A percentile compares a stretch with the other conserved stretches of the same genome.
These are phyloP conservation scores for Penicillium herquei DNA, from an alignment of 495 filamentous ascomycete genomes.

Conservation along the genomic window DNA sequence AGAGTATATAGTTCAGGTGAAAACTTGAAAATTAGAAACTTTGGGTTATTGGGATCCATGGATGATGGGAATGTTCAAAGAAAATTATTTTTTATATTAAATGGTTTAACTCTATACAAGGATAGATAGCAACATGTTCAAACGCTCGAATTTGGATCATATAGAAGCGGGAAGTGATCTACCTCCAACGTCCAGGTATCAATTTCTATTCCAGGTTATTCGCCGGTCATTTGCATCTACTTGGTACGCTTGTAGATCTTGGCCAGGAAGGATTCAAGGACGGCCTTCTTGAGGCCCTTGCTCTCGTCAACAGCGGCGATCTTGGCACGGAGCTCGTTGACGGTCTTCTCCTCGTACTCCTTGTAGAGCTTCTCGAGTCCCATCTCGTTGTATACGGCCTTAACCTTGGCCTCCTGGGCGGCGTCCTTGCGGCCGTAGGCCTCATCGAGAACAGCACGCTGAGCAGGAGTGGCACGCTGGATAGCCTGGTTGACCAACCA, in stretches of 20 bases:
- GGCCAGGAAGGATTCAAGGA: constrained; percentile 85
- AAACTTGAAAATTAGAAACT: too few relatives aligned
- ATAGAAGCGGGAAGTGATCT: too few relatives aligned
- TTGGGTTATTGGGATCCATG: too few relatives aligned
- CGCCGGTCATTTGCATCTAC: constrained; percentile 37
- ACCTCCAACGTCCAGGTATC: neutral
- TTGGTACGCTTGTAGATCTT: constrained; percentile 99
- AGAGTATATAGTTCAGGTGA: too few relatives aligned
- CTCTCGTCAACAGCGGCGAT: constrained; percentile 80
- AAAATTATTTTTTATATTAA: too few relatives aligned
- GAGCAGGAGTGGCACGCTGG: constrained; percentile 69
- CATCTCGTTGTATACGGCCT: constrained; percentile 82
- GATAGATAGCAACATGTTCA: too few relatives aligned
- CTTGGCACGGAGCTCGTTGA: constrained; percentile 67
- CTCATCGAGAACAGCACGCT: constrained; percentile 73
- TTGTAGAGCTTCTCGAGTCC: constrained; percentile 77
- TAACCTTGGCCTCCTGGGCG: constrained; percentile 75
- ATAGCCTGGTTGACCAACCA: constrained; percentile 97
- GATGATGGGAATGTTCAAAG: too few relatives aligned
- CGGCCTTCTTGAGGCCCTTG: constrained; percentile 79
- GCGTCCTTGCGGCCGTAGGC: constrained; percentile 90
- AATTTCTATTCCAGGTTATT: neutral
- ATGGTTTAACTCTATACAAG: too few relatives aligned
- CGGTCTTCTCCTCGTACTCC: constrained; percentile 82
- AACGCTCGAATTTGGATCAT: too few relatives aligned